Evolutionary conservation across 768 basidiomycete genomes (phyloP).

Genomic region (Macrolepiota dolichaula): DNA sequence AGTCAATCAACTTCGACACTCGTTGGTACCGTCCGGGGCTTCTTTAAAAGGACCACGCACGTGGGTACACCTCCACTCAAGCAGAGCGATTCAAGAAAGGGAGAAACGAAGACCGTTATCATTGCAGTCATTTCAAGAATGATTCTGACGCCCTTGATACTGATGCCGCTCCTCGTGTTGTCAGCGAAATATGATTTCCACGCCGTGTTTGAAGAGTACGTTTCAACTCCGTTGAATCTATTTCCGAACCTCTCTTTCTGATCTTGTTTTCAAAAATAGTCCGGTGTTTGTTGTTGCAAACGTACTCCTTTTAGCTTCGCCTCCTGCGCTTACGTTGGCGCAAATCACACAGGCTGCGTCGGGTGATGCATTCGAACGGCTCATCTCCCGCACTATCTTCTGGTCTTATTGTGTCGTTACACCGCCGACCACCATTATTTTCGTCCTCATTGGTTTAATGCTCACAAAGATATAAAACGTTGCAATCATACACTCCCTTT

Average conservation of each 20-base stretch:
- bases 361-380: slow-evolving; percentile 86
- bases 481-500: background rate
- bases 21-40: background rate
- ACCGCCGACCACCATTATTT: slow-evolving; percentile 76
- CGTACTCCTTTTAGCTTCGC: slow-evolving; percentile 77
- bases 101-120: slow-evolving; percentile 82
- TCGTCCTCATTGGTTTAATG: slow-evolving; percentile 72
- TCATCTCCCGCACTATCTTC: slow-evolving; percentile 89
- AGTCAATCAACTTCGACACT: background rate
- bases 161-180: slow-evolving; percentile 74
- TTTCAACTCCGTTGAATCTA: slow-evolving; percentile 17
- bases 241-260: slow-evolving; percentile 2
- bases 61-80: background rate
- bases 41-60: slow-evolving; percentile 1
- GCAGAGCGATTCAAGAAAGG: slow-evolving; percentile 27
- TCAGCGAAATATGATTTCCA: slow-evolving; percentile 58
- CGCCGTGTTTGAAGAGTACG: slow-evolving; percentile 73
- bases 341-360: slow-evolving; percentile 82
- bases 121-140: slow-evolving; percentile 83
- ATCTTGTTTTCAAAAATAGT: slow-evolving; percentile 32
- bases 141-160: slow-evolving; percentile 76
- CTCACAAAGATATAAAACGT: slow-evolving; percentile 46
- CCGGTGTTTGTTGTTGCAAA: slow-evolving; percentile 87
- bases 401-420: slow-evolving; percentile 91
- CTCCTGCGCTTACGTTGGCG: slow-evolving; percentile 60